phyloP scores from a whole-genome alignment of 169 alveolate genomes.

The Eimeria tenella region DNA sequence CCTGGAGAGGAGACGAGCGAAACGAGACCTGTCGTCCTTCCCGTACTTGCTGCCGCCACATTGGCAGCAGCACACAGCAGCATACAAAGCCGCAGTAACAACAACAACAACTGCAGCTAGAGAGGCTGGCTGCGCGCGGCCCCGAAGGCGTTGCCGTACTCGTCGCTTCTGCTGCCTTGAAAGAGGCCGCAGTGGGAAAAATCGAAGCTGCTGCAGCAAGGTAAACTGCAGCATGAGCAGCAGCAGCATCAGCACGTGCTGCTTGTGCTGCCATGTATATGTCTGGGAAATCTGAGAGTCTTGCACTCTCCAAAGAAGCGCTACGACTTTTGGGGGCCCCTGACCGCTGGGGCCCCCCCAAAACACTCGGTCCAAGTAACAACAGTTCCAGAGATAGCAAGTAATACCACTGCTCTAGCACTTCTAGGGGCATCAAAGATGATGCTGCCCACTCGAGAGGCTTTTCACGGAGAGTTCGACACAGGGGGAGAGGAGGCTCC shows the following conservation, averaged over 20 bases:
- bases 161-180: neutral
- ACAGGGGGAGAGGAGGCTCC: neutral
- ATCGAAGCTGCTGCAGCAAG: no score
- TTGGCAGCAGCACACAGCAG: no score
- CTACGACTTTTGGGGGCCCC: neutral
- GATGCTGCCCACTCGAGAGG: neutral
- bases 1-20: no score
- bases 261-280: neutral
- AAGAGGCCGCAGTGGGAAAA: neutral
- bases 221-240: no score
- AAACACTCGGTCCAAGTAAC: neutral
- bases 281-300: no score
- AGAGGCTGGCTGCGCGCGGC: no score
- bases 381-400: neutral
- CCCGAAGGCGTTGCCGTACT: neutral
- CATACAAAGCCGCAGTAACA: no score
- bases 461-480: neutral
- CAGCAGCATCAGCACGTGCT: neutral
- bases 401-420: no score
- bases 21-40: no score
- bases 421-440: neutral
- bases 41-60: no score
- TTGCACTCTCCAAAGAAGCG: neutral
- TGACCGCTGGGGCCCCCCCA: neutral
- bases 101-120: no score